These are phyloP conservation scores for Cystobasidium pallidum DNA, from an alignment of 1,284 basidiomycete genomes.

Conservation along the genomic window DNA sequence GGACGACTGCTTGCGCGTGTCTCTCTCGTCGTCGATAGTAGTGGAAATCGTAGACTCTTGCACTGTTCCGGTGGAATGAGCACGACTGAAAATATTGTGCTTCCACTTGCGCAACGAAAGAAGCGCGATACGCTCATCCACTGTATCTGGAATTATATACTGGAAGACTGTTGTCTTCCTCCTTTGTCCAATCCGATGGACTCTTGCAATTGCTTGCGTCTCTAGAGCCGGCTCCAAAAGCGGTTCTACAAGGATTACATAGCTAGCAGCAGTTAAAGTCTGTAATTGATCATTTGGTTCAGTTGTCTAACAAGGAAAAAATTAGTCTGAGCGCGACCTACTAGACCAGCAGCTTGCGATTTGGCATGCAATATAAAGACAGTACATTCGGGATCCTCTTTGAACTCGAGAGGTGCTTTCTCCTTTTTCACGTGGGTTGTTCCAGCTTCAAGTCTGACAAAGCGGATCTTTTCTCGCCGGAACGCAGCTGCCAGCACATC, in stretches of 20 bases:
- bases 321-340: neutral
- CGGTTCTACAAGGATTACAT: conserved; percentile 51
- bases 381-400: conserved; percentile 47
- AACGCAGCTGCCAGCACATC: conserved; percentile 47
- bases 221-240: conserved; percentile 50
- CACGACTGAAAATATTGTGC: conserved; percentile 35
- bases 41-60: conserved; percentile 11
- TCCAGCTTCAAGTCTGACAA: conserved; percentile 48
- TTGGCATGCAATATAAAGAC: conserved; percentile 52
- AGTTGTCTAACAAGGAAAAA: neutral
- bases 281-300: neutral
- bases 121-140: conserved; percentile 49
- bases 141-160: conserved; percentile 47
- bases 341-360: conserved; percentile 49
- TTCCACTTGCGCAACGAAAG: conserved; percentile 27
- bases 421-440: conserved; percentile 43
- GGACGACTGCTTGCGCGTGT: neutral
- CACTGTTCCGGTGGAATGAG: conserved; percentile 26
- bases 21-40: neutral
- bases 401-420: conserved; percentile 47
- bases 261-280: conserved; percentile 49
- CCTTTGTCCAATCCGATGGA: conserved; percentile 52
- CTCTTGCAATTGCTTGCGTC: conserved; percentile 52
- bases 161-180: conserved; percentile 48
- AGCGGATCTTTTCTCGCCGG: conserved; percentile 46